phyloP scores from a whole-genome alignment of 2,329 filamentous ascomycete species.

The Fusarium sp. region DNA sequence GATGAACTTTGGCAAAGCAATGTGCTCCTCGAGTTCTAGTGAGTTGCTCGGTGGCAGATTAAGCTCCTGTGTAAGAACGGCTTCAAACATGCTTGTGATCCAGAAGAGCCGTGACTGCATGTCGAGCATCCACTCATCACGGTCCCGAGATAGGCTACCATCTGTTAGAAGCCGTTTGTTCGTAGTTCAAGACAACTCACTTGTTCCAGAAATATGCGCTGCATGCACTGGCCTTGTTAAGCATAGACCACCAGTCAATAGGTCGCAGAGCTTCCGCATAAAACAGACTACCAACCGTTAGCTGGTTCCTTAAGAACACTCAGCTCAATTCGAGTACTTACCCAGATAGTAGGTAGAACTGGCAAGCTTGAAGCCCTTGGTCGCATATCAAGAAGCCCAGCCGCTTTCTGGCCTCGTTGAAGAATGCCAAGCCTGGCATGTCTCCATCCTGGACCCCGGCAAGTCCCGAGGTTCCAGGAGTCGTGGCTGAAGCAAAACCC shows the following conservation, averaged over 20 bases:
- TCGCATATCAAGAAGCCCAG: constrained; percentile 29
- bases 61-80: constrained; percentile 26
- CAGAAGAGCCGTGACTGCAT: constrained; percentile 34
- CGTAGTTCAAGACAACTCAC: not conserved
- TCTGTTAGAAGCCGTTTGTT: not conserved
- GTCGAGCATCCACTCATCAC: constrained; percentile 33
- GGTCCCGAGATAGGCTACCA: constrained; percentile 1
- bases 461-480: not conserved
- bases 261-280: constrained; percentile 29
- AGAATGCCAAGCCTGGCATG: constrained; percentile 20
- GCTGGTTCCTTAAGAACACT: fast-evolving
- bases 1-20: constrained; percentile 28
- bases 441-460: not conserved
- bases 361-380: constrained; percentile 22
- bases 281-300: constrained; percentile 8
- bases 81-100: constrained; percentile 38
- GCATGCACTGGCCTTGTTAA: constrained; percentile 31
- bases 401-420: constrained; percentile 29
- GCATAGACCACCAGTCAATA: constrained; percentile 30
- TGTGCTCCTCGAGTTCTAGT: constrained; percentile 19
- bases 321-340: fast-evolving
- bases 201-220: constrained; percentile 34
- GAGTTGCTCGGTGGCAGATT: constrained; percentile 26
- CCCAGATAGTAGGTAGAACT: constrained; percentile 27
- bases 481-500: not conserved